A percentile compares a stretch with the other conserved stretches of the same genome.
phyloP scores from a whole-genome alignment of 176 grass and related monocot species.

The Oryza glaberrima region DNA sequence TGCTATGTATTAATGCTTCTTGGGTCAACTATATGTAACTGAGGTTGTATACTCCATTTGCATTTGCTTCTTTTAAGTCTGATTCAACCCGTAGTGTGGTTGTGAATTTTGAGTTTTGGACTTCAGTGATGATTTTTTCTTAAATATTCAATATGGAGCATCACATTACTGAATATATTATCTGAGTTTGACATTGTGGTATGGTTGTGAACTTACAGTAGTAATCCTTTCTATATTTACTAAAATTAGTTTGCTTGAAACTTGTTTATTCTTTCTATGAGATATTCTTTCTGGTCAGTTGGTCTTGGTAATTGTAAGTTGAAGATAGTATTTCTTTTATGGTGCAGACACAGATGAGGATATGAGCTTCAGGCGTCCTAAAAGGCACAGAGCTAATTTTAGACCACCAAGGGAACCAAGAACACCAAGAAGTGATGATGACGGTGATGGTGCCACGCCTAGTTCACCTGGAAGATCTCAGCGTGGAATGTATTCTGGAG shows the following conservation, averaged over 20 bases:
- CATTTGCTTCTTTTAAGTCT: constrained; percentile 9
- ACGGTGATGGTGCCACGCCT: constrained; percentile 71
- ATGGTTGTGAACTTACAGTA: background rate
- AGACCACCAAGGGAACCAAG: constrained; percentile 69
- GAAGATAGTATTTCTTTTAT: constrained; percentile 26
- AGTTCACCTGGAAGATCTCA: constrained; percentile 94
- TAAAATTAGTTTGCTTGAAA: background rate
- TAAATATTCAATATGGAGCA: background rate
- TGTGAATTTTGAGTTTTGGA: background rate
- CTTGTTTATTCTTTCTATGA: background rate
- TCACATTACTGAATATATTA: background rate
- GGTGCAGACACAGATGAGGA: constrained; percentile 86
- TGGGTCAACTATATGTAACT: background rate
- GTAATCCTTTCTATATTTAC: background rate
- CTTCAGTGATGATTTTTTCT: background rate
- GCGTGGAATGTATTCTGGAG: constrained; percentile 65
- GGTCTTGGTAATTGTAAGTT: constrained; percentile 3
- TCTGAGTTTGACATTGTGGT: background rate
- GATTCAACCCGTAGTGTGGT: background rate
- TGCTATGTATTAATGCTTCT: constrained; percentile 3
- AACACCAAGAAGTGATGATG: constrained; percentile 85
- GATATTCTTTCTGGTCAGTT: background rate
- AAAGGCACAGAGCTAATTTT: constrained; percentile 83
- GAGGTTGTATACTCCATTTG: background rate
- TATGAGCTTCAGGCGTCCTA: constrained; percentile 74